Percentiles rank a stretch among this genome's conserved stretches.
Conservation (phyloP, 1,284 basidiomycete species). For the Cryptococcus sp. region DNA sequence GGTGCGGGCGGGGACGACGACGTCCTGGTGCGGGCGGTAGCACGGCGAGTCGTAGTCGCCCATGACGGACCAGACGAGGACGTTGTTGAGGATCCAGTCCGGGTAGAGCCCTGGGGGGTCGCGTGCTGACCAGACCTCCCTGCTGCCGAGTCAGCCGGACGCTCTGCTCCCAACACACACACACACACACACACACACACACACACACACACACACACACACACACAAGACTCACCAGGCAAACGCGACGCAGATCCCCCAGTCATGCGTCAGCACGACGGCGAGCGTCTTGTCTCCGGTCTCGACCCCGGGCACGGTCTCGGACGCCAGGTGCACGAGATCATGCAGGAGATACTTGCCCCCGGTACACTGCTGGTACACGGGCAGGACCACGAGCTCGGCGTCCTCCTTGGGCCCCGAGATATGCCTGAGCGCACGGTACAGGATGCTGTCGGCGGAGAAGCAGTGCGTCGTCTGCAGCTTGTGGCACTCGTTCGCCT, state of each 20-base stretch:
- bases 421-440: conserved; percentile 42
- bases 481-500: conserved; percentile 41
- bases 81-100: conserved; percentile 42
- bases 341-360: conserved; percentile 47
- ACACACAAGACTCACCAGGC: conserved; percentile 36
- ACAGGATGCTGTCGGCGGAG: conserved; percentile 48
- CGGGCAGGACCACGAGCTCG: conserved; percentile 51
- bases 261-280: conserved; percentile 52
- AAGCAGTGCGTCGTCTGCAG: conserved; percentile 45
- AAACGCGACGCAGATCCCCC: conserved; percentile 49
- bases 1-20: conserved; percentile 48
- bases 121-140: conserved; percentile 47
- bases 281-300: conserved; percentile 36
- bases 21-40: conserved; percentile 49
- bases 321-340: conserved; percentile 41
- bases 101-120: conserved; percentile 33
- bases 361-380: conserved; percentile 49
- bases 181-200: no score
- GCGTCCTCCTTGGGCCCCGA: conserved; percentile 49
- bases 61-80: conserved; percentile 47
- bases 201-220: not conserved
- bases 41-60: conserved; percentile 48
- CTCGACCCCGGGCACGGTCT: conserved; percentile 42
- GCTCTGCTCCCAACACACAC: no score
- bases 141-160: not conserved